Percentiles rank a stretch among this genome's conserved stretches.
Evolutionary conservation across 192 early-diverging fungal species (phyloP).

Genomic region (Gaertneriomyces sp.): DNA sequence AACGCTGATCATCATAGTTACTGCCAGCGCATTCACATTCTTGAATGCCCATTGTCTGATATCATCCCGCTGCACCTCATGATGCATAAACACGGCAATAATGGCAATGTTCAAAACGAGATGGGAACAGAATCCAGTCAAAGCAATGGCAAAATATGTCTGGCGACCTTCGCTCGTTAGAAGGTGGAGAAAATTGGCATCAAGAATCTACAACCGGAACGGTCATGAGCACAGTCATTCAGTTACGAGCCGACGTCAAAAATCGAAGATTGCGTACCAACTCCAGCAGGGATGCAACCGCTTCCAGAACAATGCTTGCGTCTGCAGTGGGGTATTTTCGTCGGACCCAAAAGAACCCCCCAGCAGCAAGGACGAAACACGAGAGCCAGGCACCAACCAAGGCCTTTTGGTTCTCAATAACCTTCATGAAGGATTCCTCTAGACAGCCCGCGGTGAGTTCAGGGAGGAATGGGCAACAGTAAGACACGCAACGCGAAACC

Average conservation of each 20-base stretch:
- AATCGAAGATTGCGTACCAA: neutral
- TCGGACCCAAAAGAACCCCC: neutral
- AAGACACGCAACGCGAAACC: neutral
- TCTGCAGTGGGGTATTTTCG: conserved; percentile 4
- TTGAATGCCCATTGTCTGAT: conserved; percentile 12
- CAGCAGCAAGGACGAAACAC: neutral
- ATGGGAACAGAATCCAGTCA: conserved; percentile 9
- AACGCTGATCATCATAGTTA: conserved; percentile 8
- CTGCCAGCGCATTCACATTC: conserved; percentile 9
- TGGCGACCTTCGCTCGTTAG: neutral
- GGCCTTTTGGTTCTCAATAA: neutral
- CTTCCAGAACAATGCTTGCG: neutral
- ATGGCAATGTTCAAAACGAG: conserved; percentile 5
- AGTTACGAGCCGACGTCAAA: neutral
- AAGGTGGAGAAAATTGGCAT: conserved; percentile 9
- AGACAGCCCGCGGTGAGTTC: neutral
- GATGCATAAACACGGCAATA: conserved; percentile 4
- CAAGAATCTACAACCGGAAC: conserved; percentile 6
- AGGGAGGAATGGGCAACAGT: neutral
- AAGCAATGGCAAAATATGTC: conserved; percentile 12
- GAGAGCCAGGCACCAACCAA: conserved; percentile 6
- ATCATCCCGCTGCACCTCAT: conserved; percentile 3
- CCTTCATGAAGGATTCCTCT: conserved; percentile 15
- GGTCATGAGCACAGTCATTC: too few relatives aligned
- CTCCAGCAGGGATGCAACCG: conserved; percentile 10